Conservation (phyloP, 805 yeast species). For the Wickerhamomyces canadensis region DNA sequence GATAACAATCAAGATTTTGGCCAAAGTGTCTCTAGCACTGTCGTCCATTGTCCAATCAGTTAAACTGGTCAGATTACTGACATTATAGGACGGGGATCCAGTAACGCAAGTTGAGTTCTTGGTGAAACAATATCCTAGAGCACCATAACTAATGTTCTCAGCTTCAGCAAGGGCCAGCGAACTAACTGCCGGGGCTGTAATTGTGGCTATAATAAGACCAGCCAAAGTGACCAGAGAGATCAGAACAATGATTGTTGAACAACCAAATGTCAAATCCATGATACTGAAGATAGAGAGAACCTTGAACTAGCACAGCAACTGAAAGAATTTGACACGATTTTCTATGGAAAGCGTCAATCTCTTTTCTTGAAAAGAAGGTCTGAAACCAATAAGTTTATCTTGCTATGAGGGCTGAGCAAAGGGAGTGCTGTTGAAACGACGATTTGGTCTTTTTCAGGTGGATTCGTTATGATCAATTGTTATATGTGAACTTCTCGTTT, state of each 20-base stretch:
- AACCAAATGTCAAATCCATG: constrained; percentile 32
- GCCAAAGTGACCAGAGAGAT: constrained; percentile 52
- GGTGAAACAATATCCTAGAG: constrained; percentile 56
- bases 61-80: constrained; percentile 26
- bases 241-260: constrained; percentile 36
- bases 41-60: constrained; percentile 45
- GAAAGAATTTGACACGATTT: too few species aligned
- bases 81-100: constrained; percentile 34
- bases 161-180: constrained; percentile 46
- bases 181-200: constrained; percentile 54
- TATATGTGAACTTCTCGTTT: too few species aligned
- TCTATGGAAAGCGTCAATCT: too few species aligned
- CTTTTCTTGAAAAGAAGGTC: too few species aligned
- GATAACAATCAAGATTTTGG: constrained; percentile 48
- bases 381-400: too few species aligned
- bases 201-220: constrained; percentile 52
- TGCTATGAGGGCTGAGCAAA: too few species aligned
- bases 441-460: too few species aligned
- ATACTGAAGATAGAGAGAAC: neutral
- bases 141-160: constrained; percentile 46
- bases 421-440: too few species aligned
- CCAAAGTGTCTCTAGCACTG: constrained; percentile 44
- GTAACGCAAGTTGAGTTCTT: constrained; percentile 34
- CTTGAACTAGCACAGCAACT: too few species aligned
- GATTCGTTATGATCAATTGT: too few species aligned